Percentiles rank a stretch among this genome's conserved stretches.
phyloP scores from a whole-genome alignment of 2,329 filamentous ascomycete species.

The Thelonectria discophora region DNA sequence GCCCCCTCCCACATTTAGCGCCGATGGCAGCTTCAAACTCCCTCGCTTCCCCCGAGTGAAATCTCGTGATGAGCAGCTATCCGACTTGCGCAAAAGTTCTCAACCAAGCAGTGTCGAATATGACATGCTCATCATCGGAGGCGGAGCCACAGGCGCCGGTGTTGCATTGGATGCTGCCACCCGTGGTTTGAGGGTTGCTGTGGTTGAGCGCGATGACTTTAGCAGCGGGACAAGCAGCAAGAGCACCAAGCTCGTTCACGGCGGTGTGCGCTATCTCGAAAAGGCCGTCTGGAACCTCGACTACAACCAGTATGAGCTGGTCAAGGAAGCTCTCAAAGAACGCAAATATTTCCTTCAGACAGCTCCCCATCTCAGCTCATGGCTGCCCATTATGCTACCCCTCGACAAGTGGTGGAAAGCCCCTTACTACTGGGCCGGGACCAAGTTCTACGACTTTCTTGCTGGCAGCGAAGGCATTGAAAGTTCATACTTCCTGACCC shows the following conservation, averaged over 20 bases:
- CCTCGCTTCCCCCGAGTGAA: constrained; percentile 72
- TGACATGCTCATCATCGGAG: constrained; percentile 76
- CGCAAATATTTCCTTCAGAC: constrained; percentile 79
- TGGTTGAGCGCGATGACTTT: constrained; percentile 79
- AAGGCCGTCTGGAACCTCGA: constrained; percentile 81
- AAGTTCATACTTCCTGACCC: constrained; percentile 86
- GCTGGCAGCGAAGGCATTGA: constrained; percentile 89
- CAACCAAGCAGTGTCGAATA: constrained; percentile 60
- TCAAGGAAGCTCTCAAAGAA: constrained; percentile 77
- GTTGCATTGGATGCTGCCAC: constrained; percentile 78
- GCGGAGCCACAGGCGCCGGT: constrained; percentile 75
- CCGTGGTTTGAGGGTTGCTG: constrained; percentile 74
- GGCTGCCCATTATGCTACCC: constrained; percentile 80
- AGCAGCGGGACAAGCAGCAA: constrained; percentile 78
- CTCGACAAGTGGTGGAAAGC: constrained; percentile 81
- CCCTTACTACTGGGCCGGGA: constrained; percentile 79
- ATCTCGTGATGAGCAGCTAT: constrained; percentile 70
- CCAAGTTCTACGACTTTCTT: constrained; percentile 85
- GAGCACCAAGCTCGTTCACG: constrained; percentile 81
- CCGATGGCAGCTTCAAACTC: constrained; percentile 72
- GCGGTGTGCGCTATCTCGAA: constrained; percentile 77
- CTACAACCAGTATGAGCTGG: constrained; percentile 76
- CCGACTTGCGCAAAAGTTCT: constrained; percentile 59
- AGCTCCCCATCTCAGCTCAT: constrained; percentile 76
- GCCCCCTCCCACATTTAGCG: constrained; percentile 74